A percentile compares a stretch with the other conserved stretches of the same genome.
Conservation (phyloP, 2,329 filamentous ascomycete species). For the Pleoardoris graminearum region DNA sequence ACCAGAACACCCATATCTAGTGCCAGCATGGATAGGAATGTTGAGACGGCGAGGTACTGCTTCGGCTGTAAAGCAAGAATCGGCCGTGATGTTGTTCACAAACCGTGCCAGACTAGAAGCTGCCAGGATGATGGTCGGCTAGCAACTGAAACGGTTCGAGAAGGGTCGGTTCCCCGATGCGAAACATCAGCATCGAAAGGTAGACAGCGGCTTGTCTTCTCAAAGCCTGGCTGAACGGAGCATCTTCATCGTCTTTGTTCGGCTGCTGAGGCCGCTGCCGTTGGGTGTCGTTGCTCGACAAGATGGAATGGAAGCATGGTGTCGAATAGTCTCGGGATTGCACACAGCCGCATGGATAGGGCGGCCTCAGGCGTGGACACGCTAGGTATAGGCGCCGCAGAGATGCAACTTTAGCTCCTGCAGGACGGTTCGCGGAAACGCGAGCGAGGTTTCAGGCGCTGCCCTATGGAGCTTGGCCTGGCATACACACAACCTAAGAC, state of each 20-base stretch:
- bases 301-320: constrained; percentile 9
- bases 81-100: constrained; percentile 12
- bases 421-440: constrained; percentile 25
- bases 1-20: constrained; percentile 13
- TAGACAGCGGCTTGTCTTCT: constrained; percentile 8
- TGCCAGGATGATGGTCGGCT: constrained; percentile 6
- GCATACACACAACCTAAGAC: constrained; percentile 7
- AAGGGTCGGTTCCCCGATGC: constrained; percentile 24
- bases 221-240: too few relatives aligned
- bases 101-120: neutral
- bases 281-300: constrained; percentile 9
- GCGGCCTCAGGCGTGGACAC: constrained; percentile 24
- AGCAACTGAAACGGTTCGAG: constrained; percentile 29
- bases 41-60: constrained; percentile 17
- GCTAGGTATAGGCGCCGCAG: constrained; percentile 44
- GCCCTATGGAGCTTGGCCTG: constrained; percentile 30
- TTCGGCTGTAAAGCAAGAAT: constrained; percentile 14
- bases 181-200: constrained; percentile 11
- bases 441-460: constrained; percentile 36
- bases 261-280: constrained; percentile 4
- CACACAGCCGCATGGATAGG: constrained; percentile 28
- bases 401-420: constrained; percentile 41
- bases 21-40: constrained; percentile 20
- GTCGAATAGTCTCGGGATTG: constrained; percentile 34
- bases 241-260: constrained; percentile 1